phyloP scores from a whole-genome alignment of 208 protist genomes.

The Crithidia fasciculata region DNA sequence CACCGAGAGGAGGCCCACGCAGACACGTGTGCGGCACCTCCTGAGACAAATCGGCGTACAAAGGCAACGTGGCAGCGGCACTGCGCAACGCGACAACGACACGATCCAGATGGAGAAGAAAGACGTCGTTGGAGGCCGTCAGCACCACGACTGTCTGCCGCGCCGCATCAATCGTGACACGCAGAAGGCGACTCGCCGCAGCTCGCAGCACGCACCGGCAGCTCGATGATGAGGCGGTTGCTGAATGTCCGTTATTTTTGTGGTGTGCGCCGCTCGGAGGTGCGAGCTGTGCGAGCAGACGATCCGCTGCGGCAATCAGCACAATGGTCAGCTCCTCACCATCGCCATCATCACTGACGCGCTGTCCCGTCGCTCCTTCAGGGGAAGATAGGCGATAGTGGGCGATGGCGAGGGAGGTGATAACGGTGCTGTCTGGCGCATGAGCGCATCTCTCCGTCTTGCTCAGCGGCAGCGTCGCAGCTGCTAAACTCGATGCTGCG shows the following conservation, averaged over 20 bases:
- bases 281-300: conserved; percentile 9
- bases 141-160: conserved; percentile 11
- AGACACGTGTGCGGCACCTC: neutral
- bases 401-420: conserved; percentile 9
- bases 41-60: neutral
- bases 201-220: conserved; percentile 15
- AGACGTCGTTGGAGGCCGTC: conserved; percentile 28
- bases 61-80: neutral
- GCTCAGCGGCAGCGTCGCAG: neutral
- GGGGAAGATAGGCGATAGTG: too few relatives aligned
- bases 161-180: conserved; percentile 18
- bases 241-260: too few relatives aligned
- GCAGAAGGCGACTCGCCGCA: conserved; percentile 24
- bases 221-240: neutral
- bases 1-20: conserved; percentile 37
- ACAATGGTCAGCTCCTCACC: neutral
- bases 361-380: too few relatives aligned
- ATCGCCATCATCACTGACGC: too few relatives aligned
- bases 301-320: conserved; percentile 29
- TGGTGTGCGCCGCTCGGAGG: neutral
- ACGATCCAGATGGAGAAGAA: neutral
- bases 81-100: neutral
- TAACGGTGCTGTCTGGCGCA: conserved; percentile 17
- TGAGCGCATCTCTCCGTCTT: neutral
- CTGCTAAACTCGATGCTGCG: neutral